These are phyloP conservation scores for Trifolium pratense DNA, from an alignment of 306 rosid genomes.

Conservation along the genomic window DNA sequence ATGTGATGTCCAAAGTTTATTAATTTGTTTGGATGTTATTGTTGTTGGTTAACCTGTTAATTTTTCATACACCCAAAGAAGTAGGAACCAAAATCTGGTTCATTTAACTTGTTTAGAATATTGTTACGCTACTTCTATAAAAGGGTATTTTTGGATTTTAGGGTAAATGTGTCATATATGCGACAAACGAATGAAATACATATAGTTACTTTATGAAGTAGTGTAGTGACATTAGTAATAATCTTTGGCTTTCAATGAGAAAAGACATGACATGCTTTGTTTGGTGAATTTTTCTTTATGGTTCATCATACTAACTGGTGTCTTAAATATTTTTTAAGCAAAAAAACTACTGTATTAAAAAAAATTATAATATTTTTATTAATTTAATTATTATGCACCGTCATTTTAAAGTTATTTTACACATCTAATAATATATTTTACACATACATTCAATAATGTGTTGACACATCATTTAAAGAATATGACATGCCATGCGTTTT, in stretches of 20 bases:
- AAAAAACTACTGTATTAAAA: no score
- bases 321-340: no score
- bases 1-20: background rate
- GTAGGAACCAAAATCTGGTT: background rate
- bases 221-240: slow-evolving; percentile 12
- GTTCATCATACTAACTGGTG: no score
- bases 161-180: slow-evolving; percentile 2
- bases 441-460: no score
- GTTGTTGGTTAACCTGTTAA: background rate
- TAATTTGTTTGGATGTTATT: background rate
- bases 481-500: no score
- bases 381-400: no score
- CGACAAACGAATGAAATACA: background rate
- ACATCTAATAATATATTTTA: no score
- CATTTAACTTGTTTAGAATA: background rate
- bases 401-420: no score
- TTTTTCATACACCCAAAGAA: background rate
- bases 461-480: no score
- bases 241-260: background rate
- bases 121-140: background rate
- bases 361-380: no score
- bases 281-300: slow-evolving; percentile 35
- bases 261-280: slow-evolving; percentile 29
- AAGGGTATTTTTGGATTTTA: slow-evolving; percentile 20
- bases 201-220: slow-evolving; percentile 1